phyloP scores from a whole-genome alignment of 495 filamentous ascomycete genomes.

The Podospora didyma region DNA sequence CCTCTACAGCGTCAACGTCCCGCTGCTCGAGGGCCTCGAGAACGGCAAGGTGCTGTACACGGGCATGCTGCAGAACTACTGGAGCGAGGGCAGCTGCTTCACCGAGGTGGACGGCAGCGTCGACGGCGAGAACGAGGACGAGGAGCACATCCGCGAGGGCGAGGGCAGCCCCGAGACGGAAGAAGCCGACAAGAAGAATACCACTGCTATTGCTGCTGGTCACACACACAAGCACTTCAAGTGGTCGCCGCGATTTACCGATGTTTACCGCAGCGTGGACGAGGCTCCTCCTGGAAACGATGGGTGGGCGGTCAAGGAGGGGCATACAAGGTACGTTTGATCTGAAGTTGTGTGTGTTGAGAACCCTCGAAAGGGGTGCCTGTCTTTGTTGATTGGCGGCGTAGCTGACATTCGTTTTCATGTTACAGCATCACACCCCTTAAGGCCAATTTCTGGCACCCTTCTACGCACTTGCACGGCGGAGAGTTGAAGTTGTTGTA shows the following conservation, averaged over 20 bases:
- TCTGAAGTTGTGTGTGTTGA: too few species aligned
- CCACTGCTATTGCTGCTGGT: constrained; percentile 24
- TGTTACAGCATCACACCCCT: constrained; percentile 75
- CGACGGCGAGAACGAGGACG: constrained; percentile 57
- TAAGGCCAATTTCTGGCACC: constrained; percentile 88
- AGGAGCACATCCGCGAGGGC: constrained; percentile 60
- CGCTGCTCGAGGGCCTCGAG: constrained; percentile 66
- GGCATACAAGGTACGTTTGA: constrained; percentile 72
- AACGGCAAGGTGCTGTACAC: constrained; percentile 71
- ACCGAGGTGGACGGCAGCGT: constrained; percentile 63
- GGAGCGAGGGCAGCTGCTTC: constrained; percentile 77
- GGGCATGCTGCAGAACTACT: constrained; percentile 80
- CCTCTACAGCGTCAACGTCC: constrained; percentile 85
- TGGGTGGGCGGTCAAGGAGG: constrained; percentile 88
- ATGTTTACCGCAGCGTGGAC: constrained; percentile 81
- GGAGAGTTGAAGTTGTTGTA: constrained; percentile 90
- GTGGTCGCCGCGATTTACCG: constrained; percentile 83
- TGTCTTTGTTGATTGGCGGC: neutral
- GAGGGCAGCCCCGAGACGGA: constrained; percentile 43
- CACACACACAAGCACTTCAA: constrained; percentile 83
- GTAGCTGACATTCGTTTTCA: neutral
- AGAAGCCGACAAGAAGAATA: constrained; percentile 16
- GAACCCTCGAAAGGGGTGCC: too few species aligned
- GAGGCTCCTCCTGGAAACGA: constrained; percentile 80
- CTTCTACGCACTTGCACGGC: constrained; percentile 52